Percentiles rank a stretch among this genome's conserved stretches.
phyloP scores from a whole-genome alignment of 371 early-diverging fungal species.

The Saksenaea vasiformis region DNA sequence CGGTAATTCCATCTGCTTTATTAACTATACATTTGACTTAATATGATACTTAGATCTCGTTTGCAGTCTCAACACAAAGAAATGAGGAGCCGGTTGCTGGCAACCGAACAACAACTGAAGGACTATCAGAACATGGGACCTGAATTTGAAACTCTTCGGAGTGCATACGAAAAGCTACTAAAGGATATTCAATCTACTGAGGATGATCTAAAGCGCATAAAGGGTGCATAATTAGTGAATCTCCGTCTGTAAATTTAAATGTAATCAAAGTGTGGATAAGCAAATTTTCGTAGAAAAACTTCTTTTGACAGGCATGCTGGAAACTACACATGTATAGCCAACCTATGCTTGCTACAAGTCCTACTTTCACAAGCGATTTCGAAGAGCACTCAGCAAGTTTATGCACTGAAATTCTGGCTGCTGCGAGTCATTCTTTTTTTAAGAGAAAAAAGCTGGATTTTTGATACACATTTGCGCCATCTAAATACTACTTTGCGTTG shows the following conservation, averaged over 20 bases:
- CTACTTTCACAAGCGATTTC: too few species aligned
- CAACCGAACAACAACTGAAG: slow-evolving; percentile 10
- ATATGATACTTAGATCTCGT: slow-evolving; percentile 3
- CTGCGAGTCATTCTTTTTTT: too few species aligned
- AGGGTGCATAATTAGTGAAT: neutral
- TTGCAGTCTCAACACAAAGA: slow-evolving; percentile 11
- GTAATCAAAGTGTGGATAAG: too few species aligned
- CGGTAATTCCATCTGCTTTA: slow-evolving; percentile 1
- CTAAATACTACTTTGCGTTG: too few species aligned
- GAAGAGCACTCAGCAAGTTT: too few species aligned
- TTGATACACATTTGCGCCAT: too few species aligned
- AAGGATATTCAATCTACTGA: slow-evolving; percentile 17
- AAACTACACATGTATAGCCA: too few species aligned
- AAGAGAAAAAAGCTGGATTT: too few species aligned
- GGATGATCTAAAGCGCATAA: slow-evolving; percentile 14
- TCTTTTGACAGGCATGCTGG: too few species aligned
- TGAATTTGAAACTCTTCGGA: slow-evolving; percentile 19
- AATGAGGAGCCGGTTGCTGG: slow-evolving; percentile 8
- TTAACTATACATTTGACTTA: neutral
- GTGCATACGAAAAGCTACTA: slow-evolving; percentile 12
- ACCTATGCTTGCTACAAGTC: too few species aligned
- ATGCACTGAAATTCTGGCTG: too few species aligned
- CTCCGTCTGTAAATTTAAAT: neutral
- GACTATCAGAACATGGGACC: slow-evolving; percentile 15
- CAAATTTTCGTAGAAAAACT: too few species aligned